Evolutionary conservation across 2,329 filamentous ascomycete genomes (phyloP).

Genomic region (Botrytis tulipae): DNA sequence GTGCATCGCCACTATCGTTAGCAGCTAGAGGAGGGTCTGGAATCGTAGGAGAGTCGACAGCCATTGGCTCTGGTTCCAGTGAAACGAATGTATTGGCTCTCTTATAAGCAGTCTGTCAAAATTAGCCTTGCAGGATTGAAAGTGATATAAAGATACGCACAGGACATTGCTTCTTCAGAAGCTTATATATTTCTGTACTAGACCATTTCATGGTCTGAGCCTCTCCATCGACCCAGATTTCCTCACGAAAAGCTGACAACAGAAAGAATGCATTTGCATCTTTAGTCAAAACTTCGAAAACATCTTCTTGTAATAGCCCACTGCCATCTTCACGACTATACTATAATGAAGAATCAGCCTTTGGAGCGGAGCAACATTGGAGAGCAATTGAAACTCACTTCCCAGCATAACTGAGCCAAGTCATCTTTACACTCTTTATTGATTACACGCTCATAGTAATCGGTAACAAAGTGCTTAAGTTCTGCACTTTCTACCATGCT

Average conservation of each 20-base stretch:
- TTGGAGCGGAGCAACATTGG: neutral
- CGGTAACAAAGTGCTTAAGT: slow-evolving; percentile 19
- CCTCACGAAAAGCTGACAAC: slow-evolving; percentile 11
- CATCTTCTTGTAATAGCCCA: slow-evolving; percentile 4
- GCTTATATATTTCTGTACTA: slow-evolving; percentile 4
- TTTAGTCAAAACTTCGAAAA: slow-evolving; percentile 12
- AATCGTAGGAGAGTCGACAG: neutral
- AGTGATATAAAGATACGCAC: neutral
- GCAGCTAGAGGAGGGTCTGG: neutral
- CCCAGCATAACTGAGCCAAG: slow-evolving; percentile 12
- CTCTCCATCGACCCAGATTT: slow-evolving; percentile 1
- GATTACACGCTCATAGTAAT: slow-evolving; percentile 19
- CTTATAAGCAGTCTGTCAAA: neutral
- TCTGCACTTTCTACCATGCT: slow-evolving; percentile 17
- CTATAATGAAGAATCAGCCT: neutral
- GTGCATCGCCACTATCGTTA: neutral
- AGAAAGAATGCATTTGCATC: slow-evolving; percentile 19
- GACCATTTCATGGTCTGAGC: slow-evolving; percentile 1
- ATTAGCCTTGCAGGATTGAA: neutral
- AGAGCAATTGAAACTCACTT: slow-evolving; percentile 5
- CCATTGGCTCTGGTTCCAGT: neutral
- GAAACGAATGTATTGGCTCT: neutral
- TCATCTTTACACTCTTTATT: slow-evolving; percentile 1
- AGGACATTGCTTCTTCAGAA: slow-evolving; percentile 14
- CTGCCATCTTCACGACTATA: slow-evolving; percentile 17